These are phyloP conservation scores for Boehmeria nivea DNA, from an alignment of 306 rosid genomes.

Conservation along the genomic window DNA sequence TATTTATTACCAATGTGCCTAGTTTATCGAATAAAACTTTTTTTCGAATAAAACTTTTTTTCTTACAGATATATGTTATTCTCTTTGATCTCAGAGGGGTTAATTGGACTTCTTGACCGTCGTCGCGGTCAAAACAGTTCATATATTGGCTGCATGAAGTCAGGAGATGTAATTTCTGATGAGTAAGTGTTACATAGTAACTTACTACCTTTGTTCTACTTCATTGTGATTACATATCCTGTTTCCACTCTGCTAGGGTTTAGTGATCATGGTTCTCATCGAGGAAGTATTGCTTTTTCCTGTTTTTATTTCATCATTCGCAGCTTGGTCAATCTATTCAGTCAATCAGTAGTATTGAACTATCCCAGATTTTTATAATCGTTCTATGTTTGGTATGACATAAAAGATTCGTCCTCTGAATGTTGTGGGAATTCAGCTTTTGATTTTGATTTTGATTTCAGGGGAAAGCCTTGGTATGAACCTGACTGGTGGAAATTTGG, in stretches of 20 bases:
- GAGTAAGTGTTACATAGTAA: conserved; percentile 49
- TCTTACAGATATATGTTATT: conserved; percentile 5
- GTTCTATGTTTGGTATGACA: too few relatives aligned
- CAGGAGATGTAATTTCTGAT: conserved; percentile 90
- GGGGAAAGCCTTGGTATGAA: conserved; percentile 93
- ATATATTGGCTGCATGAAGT: conserved; percentile 97
- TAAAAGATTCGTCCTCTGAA: background rate
- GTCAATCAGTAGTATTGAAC: background rate
- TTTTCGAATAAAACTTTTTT: too few relatives aligned
- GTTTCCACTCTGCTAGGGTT: background rate
- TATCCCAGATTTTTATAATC: too few relatives aligned
- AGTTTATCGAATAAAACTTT: too few relatives aligned
- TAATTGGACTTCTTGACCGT: conserved; percentile 82
- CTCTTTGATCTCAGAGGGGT: conserved; percentile 59
- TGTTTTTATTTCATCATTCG: background rate
- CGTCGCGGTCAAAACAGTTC: conserved; percentile 88
- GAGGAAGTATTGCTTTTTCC: background rate
- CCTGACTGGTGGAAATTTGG: conserved; percentile 99
- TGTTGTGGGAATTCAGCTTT: conserved; percentile 8
- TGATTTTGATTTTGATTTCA: conserved; percentile 40
- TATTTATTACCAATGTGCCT: background rate
- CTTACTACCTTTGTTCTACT: conserved; percentile 11
- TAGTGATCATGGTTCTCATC: background rate
- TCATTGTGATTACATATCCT: conserved; percentile 17
- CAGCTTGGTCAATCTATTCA: too few relatives aligned